Evolutionary conservation across 2,329 filamentous ascomycete genomes (phyloP), one percentile per base, ranked within the genome.

Genomic region (Chrysosporium keratinophilum): DNA sequence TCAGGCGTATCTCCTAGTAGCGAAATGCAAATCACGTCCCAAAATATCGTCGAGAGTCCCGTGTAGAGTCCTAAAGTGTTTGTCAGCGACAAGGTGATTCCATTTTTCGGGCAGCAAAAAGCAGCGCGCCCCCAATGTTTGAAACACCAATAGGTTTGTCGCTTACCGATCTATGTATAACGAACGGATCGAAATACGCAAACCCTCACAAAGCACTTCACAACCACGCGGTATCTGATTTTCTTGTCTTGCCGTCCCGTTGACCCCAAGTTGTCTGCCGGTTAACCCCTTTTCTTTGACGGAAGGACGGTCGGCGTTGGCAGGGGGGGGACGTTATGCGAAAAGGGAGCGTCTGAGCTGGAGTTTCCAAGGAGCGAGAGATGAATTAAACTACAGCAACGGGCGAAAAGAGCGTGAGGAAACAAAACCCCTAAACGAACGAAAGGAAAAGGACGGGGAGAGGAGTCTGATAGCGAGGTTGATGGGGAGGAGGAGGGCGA

Each of bases 391-490:
- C 28, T 31, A 46, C 41, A 52, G 41, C 39, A 52, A 45, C 19
- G 35, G 46, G 35, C 31, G 45, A 53, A 40, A 39, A 28, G 19
- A 50, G 37, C 3, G 50, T 50, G 42, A 45, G 42, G 55, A 58
- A 54, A 61, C 61, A 58, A 56, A 61, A 59, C 55, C 57, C 49
- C 39, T 53, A 52, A 51, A 52, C 23, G 50, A 53, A 47, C 48
- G 43, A 54, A 51, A 44, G 54, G 57, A 46, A 47, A 50, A 55
- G 61, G 56, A 56, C 56, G 61, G 58, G 57, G 60, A 58, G 57
- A 54, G 55, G 28, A 52, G 53, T 42, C 42, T 44, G 56, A 52
- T 46, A 50, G 57, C 45, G 51, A 49, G 34, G 31, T 34, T 37
- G 34, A 42, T 31, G 46, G 28, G 28, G 34, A 35, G 61, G 28